Conservation (phyloP, 495 filamentous ascomycete species). For the Chaetomium fimeti region DNA sequence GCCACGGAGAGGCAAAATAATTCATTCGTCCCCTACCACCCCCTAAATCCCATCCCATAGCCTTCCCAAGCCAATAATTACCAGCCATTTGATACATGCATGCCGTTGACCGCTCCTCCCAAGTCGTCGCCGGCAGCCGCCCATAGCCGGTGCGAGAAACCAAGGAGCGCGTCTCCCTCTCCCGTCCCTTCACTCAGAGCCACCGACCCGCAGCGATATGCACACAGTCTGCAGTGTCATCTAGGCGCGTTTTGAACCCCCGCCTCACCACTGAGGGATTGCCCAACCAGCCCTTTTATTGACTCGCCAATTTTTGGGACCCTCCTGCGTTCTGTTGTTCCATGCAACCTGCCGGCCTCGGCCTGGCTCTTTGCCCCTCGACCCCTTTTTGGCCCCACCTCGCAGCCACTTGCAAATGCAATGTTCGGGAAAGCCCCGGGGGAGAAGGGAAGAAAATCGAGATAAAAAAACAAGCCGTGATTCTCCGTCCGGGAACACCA, state of each 20-base stretch:
- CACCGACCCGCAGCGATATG: not conserved
- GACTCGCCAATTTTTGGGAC: slow-evolving; percentile 9
- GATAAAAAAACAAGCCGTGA: slow-evolving; percentile 1
- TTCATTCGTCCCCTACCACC: not conserved
- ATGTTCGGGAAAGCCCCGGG: not conserved
- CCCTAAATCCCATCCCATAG: not conserved
- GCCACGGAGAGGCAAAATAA: not conserved
- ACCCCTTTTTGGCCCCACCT: slow-evolving; percentile 6
- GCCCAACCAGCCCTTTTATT: slow-evolving; percentile 10
- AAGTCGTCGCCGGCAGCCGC: not conserved
- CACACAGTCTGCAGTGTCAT: slow-evolving; percentile 3
- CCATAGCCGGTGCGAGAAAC: not conserved
- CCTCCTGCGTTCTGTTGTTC: not conserved
- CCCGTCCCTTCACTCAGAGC: not conserved
- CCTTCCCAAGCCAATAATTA: not conserved
- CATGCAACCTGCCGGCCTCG: slow-evolving; percentile 8
- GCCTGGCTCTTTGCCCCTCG: slow-evolving; percentile 3
- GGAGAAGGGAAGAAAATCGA: slow-evolving; percentile 9
- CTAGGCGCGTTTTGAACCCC: not conserved
- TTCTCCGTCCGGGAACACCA: slow-evolving; percentile 22
- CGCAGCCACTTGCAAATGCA: slow-evolving; percentile 10
- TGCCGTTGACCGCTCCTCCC: slow-evolving; percentile 2
- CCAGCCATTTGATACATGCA: not conserved
- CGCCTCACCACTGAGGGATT: not conserved
- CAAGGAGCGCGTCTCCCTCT: not conserved